Conservation (phyloP, 805 yeast genomes). For the Lachancea meyersii region DNA sequence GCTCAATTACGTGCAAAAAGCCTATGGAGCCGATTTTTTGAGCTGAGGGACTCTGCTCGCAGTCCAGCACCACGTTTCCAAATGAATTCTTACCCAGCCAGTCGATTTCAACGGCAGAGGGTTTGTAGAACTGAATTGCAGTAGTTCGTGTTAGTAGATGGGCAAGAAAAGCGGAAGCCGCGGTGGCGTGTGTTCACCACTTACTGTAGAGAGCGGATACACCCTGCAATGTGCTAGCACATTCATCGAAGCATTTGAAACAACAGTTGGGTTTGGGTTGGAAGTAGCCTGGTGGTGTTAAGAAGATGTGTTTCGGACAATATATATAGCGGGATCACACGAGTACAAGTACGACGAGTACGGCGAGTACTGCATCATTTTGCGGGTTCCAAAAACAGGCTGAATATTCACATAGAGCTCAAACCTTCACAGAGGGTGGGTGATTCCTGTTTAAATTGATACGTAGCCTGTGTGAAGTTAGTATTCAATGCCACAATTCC, state of each 20-base stretch:
- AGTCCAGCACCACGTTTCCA: conserved; percentile 6
- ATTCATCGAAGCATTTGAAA: conserved; percentile 18
- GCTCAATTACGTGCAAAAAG: conserved; percentile 24
- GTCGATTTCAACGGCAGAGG: conserved; percentile 8
- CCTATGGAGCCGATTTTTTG: conserved; percentile 8
- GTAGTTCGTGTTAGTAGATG: background rate
- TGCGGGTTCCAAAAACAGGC: no score
- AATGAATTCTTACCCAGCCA: conserved; percentile 5
- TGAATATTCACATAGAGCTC: no score
- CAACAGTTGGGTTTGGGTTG: background rate
- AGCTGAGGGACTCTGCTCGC: background rate
- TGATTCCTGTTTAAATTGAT: no score
- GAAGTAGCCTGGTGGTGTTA: no score
- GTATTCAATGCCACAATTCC: no score
- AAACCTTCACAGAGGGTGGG: no score
- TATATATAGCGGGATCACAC: no score
- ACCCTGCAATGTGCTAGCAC: conserved; percentile 28
- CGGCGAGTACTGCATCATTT: no score
- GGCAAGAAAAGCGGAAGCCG: background rate
- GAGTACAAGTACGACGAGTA: no score
- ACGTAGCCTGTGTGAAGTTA: no score
- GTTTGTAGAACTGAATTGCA: conserved; percentile 20
- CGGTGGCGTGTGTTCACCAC: no score
- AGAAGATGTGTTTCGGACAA: no score
- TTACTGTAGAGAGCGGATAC: conserved; percentile 23